Base-by-base conservation (phyloP, 768 basidiomycete species). In the Russula lepida region DNA sequence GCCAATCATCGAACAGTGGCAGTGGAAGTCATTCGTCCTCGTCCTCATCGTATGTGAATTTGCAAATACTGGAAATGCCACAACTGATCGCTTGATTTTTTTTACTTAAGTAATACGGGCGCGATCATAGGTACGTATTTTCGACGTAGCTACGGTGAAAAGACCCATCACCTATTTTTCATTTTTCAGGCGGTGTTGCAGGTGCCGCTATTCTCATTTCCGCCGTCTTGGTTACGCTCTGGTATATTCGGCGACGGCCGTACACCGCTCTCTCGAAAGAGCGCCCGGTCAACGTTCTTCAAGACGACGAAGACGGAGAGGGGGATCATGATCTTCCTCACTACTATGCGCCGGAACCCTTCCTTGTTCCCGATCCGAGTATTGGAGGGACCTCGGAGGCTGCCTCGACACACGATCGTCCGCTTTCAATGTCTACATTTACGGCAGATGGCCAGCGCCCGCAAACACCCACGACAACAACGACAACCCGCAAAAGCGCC, bases 341-440 rank as follows among this genome's bases (percentile, higher is more conserved):
- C 59, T 88, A 83, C 71, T 86, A 88, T 69, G 80, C 78, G 33
- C 88, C 89, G 0, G 85, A 90, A 64, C 89, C 89, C 2, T 91
- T 84, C 74, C 79, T 87, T 55, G 78, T 88, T 4, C 79, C 86
- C 0, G 84, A 84, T 48, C 84, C 86, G 13, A 82, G 83, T 0
- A 67, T 75, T 15, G 68, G 73, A 1, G 75, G 78, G 6, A 71
- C 76, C 8, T 73, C 75, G 0, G 75, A 71, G 23, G 75, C 68
- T 2, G 73, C 69, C 65, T 37, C 71, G 61, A 62, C 64, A 66
- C 51, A 68, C 41, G 27, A 59, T 33, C 64, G 71, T 47, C 59
- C 69, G 46, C 35, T 64, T 25, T 53, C 56, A 54, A 54, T 48
- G 58, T 23, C 57, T 7, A 63, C 35, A 6, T 4, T 37, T 37